Conservation (phyloP, 768 basidiomycete genomes). For the Auricularia sp. region DNA sequence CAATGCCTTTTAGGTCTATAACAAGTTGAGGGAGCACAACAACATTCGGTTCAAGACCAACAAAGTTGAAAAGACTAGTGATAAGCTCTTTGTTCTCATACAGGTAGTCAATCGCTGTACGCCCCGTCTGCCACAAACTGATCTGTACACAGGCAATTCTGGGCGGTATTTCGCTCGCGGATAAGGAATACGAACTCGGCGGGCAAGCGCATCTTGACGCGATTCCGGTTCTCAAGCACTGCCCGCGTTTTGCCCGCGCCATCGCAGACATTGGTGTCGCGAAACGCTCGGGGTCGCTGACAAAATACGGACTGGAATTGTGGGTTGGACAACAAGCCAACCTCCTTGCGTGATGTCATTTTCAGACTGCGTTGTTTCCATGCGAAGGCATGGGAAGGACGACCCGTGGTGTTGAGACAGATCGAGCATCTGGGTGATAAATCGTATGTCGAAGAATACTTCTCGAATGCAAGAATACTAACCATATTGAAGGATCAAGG, state of each 20-base stretch:
- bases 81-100: slow-evolving; percentile 73
- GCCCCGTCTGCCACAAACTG: too few species aligned
- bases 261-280: slow-evolving; percentile 67
- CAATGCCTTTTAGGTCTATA: slow-evolving; percentile 34
- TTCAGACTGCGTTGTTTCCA: slow-evolving; percentile 60
- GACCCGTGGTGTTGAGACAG: slow-evolving; percentile 75
- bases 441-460: slow-evolving; percentile 45
- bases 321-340: slow-evolving; percentile 22
- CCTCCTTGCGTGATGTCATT: neutral
- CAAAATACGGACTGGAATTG: slow-evolving; percentile 70
- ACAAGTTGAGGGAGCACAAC: slow-evolving; percentile 55
- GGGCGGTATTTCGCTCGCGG: slow-evolving; percentile 57
- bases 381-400: slow-evolving; percentile 88
- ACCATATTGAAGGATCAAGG: slow-evolving; percentile 16
- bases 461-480: slow-evolving; percentile 2
- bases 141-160: slow-evolving; percentile 48
- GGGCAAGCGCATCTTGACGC: slow-evolving; percentile 67
- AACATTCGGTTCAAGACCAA: slow-evolving; percentile 73
- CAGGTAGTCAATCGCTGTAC: slow-evolving; percentile 37
- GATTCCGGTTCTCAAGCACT: slow-evolving; percentile 60
- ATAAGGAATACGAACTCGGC: slow-evolving; percentile 51
- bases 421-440: slow-evolving; percentile 87
- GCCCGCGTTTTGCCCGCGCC: slow-evolving; percentile 64
- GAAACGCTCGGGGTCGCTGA: slow-evolving; percentile 51
- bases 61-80: slow-evolving; percentile 56